A percentile compares a stretch with the other conserved stretches of the same genome.
Evolutionary conservation across 208 protist genomes (phyloP).

Genomic region (Wallacemonas sp.): DNA sequence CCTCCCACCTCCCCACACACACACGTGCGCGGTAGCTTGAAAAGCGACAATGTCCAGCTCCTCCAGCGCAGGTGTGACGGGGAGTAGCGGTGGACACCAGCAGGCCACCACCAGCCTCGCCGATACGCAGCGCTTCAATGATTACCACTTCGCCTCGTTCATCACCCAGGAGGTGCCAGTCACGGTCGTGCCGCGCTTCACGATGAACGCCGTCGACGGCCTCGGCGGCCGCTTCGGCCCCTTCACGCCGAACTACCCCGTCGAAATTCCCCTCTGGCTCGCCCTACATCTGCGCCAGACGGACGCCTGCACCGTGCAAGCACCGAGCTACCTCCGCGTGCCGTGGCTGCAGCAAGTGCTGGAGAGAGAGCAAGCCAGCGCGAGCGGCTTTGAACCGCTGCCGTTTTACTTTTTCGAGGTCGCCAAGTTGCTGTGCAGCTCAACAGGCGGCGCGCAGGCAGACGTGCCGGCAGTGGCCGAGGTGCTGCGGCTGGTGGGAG

Average conservation of each 20-base stretch:
- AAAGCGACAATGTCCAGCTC: slow-evolving; percentile 14
- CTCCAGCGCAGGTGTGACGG: not conserved
- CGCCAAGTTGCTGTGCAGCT: slow-evolving; percentile 50
- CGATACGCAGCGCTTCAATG: slow-evolving; percentile 45
- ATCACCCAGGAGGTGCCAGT: slow-evolving; percentile 68
- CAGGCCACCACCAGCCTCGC: slow-evolving; percentile 19
- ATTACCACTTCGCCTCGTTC: slow-evolving; percentile 81
- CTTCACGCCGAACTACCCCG: slow-evolving; percentile 75
- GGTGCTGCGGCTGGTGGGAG: slow-evolving; percentile 68
- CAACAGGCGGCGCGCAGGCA: slow-evolving; percentile 11
- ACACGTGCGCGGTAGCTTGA: too few species aligned
- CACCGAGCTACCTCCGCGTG: slow-evolving; percentile 55
- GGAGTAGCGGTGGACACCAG: slow-evolving; percentile 12
- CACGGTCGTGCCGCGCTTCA: slow-evolving; percentile 81
- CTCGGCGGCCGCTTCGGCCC: slow-evolving; percentile 74
- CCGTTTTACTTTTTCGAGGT: slow-evolving; percentile 91
- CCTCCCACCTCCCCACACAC: too few species aligned
- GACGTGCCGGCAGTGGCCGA: slow-evolving; percentile 62
- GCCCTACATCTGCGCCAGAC: slow-evolving; percentile 82
- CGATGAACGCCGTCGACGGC: slow-evolving; percentile 64
- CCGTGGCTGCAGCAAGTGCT: slow-evolving; percentile 54
- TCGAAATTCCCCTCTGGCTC: slow-evolving; percentile 83
- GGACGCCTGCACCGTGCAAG: slow-evolving; percentile 69
- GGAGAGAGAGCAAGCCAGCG: slow-evolving; percentile 57
- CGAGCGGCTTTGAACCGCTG: slow-evolving; percentile 71